Evolutionary conservation across 202 grass and related monocot species (phyloP).

Genomic region (Digitaria exilis): DNA sequence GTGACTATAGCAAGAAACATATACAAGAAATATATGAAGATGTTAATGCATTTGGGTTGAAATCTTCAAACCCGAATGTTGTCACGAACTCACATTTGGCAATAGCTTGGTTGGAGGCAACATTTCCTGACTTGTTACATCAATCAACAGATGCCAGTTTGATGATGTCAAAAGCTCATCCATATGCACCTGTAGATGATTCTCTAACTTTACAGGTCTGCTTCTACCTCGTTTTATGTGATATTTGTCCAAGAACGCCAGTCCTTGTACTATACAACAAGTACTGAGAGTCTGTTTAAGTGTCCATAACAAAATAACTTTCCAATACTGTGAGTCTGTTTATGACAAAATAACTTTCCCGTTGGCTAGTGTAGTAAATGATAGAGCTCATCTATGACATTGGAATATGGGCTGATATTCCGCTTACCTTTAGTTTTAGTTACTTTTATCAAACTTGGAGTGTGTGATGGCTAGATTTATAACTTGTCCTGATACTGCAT

Average conservation of each 20-base stretch:
- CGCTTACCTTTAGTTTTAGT: slow-evolving; percentile 7
- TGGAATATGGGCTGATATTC: slow-evolving; percentile 22
- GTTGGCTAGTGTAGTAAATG: not conserved
- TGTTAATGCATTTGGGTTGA: slow-evolving; percentile 74
- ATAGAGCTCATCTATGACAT: slow-evolving; percentile 3
- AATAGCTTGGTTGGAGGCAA: slow-evolving; percentile 91
- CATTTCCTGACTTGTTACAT: slow-evolving; percentile 77
- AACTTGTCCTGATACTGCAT: slow-evolving; percentile 4
- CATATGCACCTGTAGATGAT: slow-evolving; percentile 80
- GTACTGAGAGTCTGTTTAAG: slow-evolving; percentile 1
- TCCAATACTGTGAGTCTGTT: slow-evolving; percentile 7
- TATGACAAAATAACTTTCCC: not conserved
- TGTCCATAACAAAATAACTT: not conserved
- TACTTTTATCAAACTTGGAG: not conserved
- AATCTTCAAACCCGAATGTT: slow-evolving; percentile 72
- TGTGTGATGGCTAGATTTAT: slow-evolving; percentile 5
- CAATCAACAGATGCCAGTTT: slow-evolving; percentile 49
- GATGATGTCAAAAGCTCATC: slow-evolving; percentile 68
- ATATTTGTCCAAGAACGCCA: slow-evolving; percentile 13
- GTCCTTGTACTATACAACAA: not conserved
- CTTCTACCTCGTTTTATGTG: slow-evolving; percentile 24
- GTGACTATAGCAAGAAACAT: slow-evolving; percentile 64
- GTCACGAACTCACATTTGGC: slow-evolving; percentile 75
- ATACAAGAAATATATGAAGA: slow-evolving; percentile 93
- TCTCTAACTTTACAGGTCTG: slow-evolving; percentile 85